phyloP scores from a whole-genome alignment of 352 stramenopile species.

The Peronosclerospora sorghi region DNA sequence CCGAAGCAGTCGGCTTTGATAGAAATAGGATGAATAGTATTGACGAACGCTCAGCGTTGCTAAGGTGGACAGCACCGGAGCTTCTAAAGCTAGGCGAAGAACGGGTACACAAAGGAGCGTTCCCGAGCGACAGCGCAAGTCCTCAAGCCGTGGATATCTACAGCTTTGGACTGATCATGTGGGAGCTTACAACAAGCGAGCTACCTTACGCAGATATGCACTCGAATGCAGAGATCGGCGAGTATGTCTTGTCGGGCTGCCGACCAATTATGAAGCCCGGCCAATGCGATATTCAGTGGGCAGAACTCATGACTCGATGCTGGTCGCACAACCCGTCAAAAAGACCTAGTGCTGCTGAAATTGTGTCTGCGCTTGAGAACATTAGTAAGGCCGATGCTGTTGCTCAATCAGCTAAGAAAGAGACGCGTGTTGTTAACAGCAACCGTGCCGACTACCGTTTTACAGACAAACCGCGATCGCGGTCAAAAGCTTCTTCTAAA shows the following conservation, averaged over 20 bases:
- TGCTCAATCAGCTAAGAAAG: conserved; percentile 52
- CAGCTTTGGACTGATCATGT: conserved; percentile 83
- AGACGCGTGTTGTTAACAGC: conserved; percentile 62
- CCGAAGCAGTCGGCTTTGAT: conserved; percentile 69
- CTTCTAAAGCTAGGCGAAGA: conserved; percentile 73
- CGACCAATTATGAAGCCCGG: conserved; percentile 68
- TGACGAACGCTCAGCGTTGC: conserved; percentile 39
- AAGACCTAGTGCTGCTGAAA: conserved; percentile 67
- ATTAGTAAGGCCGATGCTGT: conserved; percentile 64
- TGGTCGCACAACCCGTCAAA: conserved; percentile 68
- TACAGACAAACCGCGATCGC: conserved; percentile 36
- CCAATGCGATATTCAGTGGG: conserved; percentile 74
- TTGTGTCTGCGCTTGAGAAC: conserved; percentile 68
- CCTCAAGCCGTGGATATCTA: conserved; percentile 82
- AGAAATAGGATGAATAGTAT: conserved; percentile 46
- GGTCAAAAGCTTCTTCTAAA: conserved; percentile 35
- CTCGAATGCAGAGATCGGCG: conserved; percentile 61
- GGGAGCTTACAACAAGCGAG: conserved; percentile 79
- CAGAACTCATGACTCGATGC: conserved; percentile 73
- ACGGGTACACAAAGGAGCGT: conserved; percentile 46
- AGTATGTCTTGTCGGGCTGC: conserved; percentile 63
- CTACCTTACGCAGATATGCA: conserved; percentile 57
- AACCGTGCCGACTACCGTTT: conserved; percentile 76
- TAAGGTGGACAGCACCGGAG: conserved; percentile 72
- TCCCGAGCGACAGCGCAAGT: conserved; percentile 31